Base-by-base conservation (phyloP, 345 rosid species). In the Eutrema yunnanense region DNA sequence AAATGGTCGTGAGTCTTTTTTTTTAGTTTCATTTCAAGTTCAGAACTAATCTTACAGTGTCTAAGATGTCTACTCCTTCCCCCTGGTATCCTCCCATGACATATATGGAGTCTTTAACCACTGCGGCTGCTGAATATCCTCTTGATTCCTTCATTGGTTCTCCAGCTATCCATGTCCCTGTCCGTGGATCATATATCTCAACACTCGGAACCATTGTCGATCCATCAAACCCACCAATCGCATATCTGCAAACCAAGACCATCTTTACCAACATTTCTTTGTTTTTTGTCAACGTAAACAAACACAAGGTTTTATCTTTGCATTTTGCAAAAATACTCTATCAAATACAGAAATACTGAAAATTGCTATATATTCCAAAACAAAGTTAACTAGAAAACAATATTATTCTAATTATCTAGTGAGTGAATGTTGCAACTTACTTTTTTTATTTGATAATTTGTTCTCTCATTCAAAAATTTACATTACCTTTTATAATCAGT, bases 141-240 rank as follows among this genome's bases (percentile, higher is more conserved):
- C 96, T 86, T 13, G 81, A 2, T 6, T 74, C 76, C 41, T 86
- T 86, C 95, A 94, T 85, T 9, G 82, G 73, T 33, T 88, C 90
- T 49, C 91, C 93, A 11, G 5, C 50, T 46, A 80, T 80, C 98
- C 98, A 91, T 53, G 77, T 54, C 33, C 81, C 89, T 14, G 69
- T 64, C 34, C 89, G 82, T 2, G 96, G 89, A 56, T 91, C 95
- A 75, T 69, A 89, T 80, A 86, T 73, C 77, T 94, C 97, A 0
- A 87, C 84, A 50, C 82, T 94, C 52, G 90, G 40, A 38, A 88
- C 85, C 92, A 89, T 91, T 42, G 32, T 9, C 42, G 2, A 73
- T 37, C 92, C 95, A 55, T 89, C 88, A 70, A 52, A 89, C 62
- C 97, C 98, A n/a, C 93, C 96, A 36, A 91, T 38, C 5, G 90